Conservation (phyloP, 2,329 filamentous ascomycete species). For the Thielaviopsis populi region DNA sequence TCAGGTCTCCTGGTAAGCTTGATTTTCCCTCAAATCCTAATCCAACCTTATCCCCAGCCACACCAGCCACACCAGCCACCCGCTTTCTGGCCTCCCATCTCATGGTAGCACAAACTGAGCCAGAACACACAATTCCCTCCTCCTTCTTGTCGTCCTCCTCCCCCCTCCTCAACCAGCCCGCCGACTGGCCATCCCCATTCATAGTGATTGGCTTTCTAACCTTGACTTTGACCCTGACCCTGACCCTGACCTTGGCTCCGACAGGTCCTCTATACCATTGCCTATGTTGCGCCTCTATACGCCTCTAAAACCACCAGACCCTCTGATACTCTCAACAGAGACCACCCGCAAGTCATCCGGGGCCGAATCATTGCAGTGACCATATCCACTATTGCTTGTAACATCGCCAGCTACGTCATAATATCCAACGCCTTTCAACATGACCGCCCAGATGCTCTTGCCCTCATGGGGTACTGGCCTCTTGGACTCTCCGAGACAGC, state of each 20-base stretch:
- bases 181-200: not conserved
- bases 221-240: constrained; percentile 9
- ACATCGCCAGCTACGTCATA: constrained; percentile 49
- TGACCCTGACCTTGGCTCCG: constrained; percentile 7
- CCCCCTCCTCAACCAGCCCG: not conserved
- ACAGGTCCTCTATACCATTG: constrained; percentile 64
- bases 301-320: constrained; percentile 65
- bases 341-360: constrained; percentile 79
- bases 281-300: constrained; percentile 89
- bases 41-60: constrained; percentile 10
- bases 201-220: not conserved
- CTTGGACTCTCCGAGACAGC: constrained; percentile 48
- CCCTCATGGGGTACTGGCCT: constrained; percentile 70
- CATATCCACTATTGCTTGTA: constrained; percentile 53
- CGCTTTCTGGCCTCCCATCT: not conserved
- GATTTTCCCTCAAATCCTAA: not conserved
- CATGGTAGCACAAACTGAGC: not conserved
- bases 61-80: constrained; percentile 6
- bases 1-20: constrained; percentile 22
- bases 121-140: not conserved
- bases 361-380: constrained; percentile 71
- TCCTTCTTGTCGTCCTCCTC: not conserved
- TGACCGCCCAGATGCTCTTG: constrained; percentile 8
- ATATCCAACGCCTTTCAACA: constrained; percentile 33
- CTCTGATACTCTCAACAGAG: constrained; percentile 62